These are phyloP conservation scores for Blumeria graminis DNA, from an alignment of 2,329 filamentous ascomycete genomes.

Conservation along the genomic window DNA sequence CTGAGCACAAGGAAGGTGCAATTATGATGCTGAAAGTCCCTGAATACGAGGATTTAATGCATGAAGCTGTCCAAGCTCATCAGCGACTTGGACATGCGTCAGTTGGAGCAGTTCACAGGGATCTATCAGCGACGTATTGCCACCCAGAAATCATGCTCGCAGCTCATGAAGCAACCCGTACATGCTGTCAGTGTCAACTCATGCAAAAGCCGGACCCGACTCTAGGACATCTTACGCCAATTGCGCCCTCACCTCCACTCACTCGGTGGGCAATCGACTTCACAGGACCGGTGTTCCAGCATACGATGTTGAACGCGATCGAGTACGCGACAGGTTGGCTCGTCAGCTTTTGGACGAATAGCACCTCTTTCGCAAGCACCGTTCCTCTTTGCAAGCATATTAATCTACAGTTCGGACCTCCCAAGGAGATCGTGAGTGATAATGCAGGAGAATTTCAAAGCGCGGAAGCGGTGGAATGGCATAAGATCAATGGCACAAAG, in stretches of 20 bases:
- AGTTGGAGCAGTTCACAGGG: neutral
- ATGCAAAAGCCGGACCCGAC: neutral
- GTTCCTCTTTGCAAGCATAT: no score
- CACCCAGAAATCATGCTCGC: neutral
- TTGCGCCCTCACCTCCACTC: neutral
- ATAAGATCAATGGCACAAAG: neutral
- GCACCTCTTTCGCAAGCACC: neutral
- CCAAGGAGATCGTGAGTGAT: neutral
- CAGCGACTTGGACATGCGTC: neutral
- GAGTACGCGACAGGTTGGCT: neutral
- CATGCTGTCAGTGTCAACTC: neutral
- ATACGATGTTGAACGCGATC: neutral
- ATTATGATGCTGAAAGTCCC: no score
- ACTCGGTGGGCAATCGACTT: conserved; percentile 1
- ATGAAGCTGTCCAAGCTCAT: neutral
- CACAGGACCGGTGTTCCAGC: neutral
- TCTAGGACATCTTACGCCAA: neutral
- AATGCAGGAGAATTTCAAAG: neutral
- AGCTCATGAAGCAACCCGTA: neutral
- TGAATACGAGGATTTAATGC: no score
- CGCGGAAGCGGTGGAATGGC: neutral
- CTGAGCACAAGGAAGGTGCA: no score
- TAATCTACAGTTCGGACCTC: neutral
- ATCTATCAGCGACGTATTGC: neutral
- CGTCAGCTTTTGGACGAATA: neutral